These are phyloP conservation scores for Fusarium sp. DNA, from an alignment of 2,329 filamentous ascomycete species.

Conservation along the genomic window DNA sequence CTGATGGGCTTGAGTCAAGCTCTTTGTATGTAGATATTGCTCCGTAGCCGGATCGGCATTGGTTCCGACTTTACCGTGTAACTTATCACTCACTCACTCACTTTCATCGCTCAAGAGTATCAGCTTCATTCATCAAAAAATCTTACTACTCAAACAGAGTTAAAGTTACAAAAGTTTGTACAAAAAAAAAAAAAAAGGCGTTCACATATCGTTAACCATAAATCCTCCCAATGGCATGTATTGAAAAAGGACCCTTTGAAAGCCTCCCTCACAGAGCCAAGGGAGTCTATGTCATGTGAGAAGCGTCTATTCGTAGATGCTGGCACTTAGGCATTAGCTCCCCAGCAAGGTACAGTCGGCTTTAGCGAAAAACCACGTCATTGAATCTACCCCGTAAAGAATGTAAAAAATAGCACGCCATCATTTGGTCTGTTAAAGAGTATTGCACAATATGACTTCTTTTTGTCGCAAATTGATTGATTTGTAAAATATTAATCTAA, in stretches of 20 bases:
- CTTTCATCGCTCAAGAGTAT: not conserved
- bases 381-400: conserved; percentile 19
- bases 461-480: not conserved
- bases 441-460: not conserved
- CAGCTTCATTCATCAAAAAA: not conserved
- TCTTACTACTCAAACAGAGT: not conserved
- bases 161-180: not conserved
- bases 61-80: conserved; percentile 27
- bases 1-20: conserved; percentile 10
- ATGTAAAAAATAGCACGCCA: not conserved
- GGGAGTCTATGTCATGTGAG: conserved; percentile 39
- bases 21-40: conserved; percentile 21
- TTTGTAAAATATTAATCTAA: not conserved
- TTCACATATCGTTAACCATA: not conserved
- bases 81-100: conserved; percentile 5
- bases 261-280: not conserved
- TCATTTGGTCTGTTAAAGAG: not conserved
- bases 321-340: conserved; percentile 11
- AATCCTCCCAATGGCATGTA: not conserved
- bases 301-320: conserved; percentile 11
- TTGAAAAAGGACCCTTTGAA: conserved; percentile 1
- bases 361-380: conserved; percentile 35
- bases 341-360: conserved; percentile 24
- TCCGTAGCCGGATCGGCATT: conserved; percentile 37
- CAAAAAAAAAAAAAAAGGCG: not conserved